Evolutionary conservation across 345 rosid genomes (phyloP), one percentile per base, ranked within the genome.

Genomic region (Alliaria petiolata): DNA sequence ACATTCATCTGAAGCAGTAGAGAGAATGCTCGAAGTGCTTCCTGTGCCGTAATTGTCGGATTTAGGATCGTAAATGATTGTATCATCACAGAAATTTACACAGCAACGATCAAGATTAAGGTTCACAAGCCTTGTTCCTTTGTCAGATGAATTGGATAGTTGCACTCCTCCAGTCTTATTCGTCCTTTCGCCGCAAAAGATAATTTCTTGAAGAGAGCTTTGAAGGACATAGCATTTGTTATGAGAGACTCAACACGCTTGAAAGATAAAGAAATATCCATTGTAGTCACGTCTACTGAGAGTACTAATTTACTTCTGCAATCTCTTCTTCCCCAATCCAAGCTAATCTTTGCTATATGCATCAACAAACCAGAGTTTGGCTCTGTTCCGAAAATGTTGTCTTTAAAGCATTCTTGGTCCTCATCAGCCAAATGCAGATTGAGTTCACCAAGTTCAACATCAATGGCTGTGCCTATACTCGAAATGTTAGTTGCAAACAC

Each of bases 11-110:
- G 84, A 70, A 46, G 77, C 76, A 47, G 81, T 74, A 20, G 97
- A 83, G 59, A 80, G 69, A 68, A 93, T 53, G 22, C 67, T 83
- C 7, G 98, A 96, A 57, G 77, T n/a, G n/a, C n/a, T n/a, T n/a
- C n/a, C 96, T 71, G 97, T 87, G 56, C 97, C 98, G 85, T 88
- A 90, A 81, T 90, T 90, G 69, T 90, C 92, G 56, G 89, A 89
- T 82, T 93, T 93, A 50, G 98, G 93, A 81, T 93, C 97, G 33
- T 77, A 84, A 74, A 90, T 81, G 67, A 71, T 69, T 44, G 84
- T 65, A 2, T 90, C 88, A 55, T 89, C 93, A 77, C 56, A 80
- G 71, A 85, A 83, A 60, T 79, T 88, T 53, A 93, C 83, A 38
- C 82, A 87, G 76, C 93, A 93, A 14, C 86, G 76, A 65, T 93